A percentile compares a stretch with the other conserved stretches of the same genome.
Evolutionary conservation across 257 asterid species (phyloP).

Genomic region (Ehretia macrophylla): DNA sequence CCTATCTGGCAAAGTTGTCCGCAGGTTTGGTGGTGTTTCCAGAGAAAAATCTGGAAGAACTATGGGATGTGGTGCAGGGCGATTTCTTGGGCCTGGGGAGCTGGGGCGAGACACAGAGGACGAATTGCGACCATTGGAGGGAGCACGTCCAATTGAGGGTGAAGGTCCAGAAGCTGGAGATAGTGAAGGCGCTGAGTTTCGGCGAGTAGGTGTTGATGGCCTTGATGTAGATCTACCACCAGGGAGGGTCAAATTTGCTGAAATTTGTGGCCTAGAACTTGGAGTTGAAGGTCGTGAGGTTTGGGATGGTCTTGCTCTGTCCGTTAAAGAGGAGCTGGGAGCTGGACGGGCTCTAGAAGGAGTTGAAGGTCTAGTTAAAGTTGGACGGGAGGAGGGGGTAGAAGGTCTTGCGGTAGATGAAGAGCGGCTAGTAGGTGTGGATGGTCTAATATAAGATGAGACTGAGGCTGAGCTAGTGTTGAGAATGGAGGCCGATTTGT

Average conservation of each 20-base stretch:
- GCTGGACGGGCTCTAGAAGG: constrained; percentile 73
- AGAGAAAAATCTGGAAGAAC: constrained; percentile 77
- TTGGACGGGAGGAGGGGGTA: constrained; percentile 68
- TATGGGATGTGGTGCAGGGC: constrained; percentile 66
- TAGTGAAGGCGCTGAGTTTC: constrained; percentile 52
- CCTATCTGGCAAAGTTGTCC: constrained; percentile 89
- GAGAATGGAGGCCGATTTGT: constrained; percentile 61
- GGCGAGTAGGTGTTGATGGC: constrained; percentile 95
- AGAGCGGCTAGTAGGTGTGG: constrained; percentile 78
- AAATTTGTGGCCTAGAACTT: constrained; percentile 70
- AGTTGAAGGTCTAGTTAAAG: constrained; percentile 76
- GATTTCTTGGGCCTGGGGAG: constrained; percentile 86
- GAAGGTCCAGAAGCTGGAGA: constrained; percentile 58
- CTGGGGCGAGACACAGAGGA: constrained; percentile 82
- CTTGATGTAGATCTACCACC: constrained; percentile 64
- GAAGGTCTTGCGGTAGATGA: constrained; percentile 80
- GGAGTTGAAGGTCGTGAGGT: constrained; percentile 98
- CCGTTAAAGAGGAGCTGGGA: constrained; percentile 42
- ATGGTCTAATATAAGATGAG: constrained; percentile 90
- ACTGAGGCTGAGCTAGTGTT: constrained; percentile 96
- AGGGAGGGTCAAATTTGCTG: constrained; percentile 51
- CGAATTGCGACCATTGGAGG: constrained; percentile 50
- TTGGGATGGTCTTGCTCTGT: constrained; percentile 69
- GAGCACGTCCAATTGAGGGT: constrained; percentile 51
- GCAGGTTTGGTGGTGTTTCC: constrained; percentile 91